Percentiles rank a stretch among this genome's conserved stretches.
These are phyloP conservation scores for Neofusicoccum ribis DNA, from an alignment of 2,329 filamentous ascomycete genomes.

Conservation along the genomic window DNA sequence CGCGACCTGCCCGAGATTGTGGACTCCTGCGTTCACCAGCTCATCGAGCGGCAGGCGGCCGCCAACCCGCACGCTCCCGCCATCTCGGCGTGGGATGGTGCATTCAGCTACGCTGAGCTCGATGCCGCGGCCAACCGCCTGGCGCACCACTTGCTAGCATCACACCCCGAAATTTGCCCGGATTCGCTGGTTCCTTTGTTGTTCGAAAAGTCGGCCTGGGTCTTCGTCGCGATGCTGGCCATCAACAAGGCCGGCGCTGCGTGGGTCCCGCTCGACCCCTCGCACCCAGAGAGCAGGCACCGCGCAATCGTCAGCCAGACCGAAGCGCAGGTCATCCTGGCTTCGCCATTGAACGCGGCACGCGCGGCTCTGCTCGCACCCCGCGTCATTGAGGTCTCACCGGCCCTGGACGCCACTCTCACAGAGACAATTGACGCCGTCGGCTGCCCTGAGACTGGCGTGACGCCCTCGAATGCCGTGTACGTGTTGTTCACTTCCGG, in stretches of 20 bases:
- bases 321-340: neutral
- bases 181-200: neutral
- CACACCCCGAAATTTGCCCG: conserved; percentile 20
- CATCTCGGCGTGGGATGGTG: conserved; percentile 54
- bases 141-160: conserved; percentile 40
- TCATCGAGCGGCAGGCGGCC: conserved; percentile 44
- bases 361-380: neutral
- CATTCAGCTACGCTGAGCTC: conserved; percentile 49
- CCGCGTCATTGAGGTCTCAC: neutral
- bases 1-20: conserved; percentile 31
- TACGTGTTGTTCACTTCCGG: conserved; percentile 30
- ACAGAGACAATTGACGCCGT: no score
- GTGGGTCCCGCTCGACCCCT: conserved; percentile 32
- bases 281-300: neutral
- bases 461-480: conserved; percentile 10
- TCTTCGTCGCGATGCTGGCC: conserved; percentile 38
- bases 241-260: conserved; percentile 37
- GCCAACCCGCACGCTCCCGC: conserved; percentile 43
- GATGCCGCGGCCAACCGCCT: conserved; percentile 36
- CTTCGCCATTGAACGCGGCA: neutral
- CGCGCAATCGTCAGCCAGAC: neutral
- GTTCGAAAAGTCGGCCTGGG: conserved; percentile 24
- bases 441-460: conserved; percentile 2
- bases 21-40: conserved; percentile 49
- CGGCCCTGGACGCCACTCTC: neutral